Evolutionary conservation across 192 early-diverging fungal species (phyloP).

Genomic region (Geosiphon pyriformis): DNA sequence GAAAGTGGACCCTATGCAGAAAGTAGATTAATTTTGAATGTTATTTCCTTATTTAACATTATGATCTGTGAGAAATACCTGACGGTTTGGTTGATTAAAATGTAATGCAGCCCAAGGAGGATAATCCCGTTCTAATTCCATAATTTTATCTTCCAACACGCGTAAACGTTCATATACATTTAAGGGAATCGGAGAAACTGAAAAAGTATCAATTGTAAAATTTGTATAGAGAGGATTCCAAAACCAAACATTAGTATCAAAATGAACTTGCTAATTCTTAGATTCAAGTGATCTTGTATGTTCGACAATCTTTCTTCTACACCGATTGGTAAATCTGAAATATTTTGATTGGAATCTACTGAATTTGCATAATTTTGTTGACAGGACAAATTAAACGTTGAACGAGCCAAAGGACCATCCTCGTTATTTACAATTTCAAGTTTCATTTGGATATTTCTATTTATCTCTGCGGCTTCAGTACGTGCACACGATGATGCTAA

Average conservation of each 20-base stretch:
- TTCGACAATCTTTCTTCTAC: slow-evolving; percentile 62
- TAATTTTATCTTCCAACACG: slow-evolving; percentile 72
- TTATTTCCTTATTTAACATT: slow-evolving; percentile 2
- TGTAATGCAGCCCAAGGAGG: slow-evolving; percentile 75
- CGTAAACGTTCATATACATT: slow-evolving; percentile 55
- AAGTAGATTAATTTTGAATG: background rate
- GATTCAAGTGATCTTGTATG: slow-evolving; percentile 68
- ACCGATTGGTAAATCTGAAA: slow-evolving; percentile 25
- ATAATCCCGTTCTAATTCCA: slow-evolving; percentile 67
- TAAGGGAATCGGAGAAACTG: slow-evolving; percentile 35
- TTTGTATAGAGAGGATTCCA: too few species aligned
- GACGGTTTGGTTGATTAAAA: slow-evolving; percentile 69
- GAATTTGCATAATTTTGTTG: slow-evolving; percentile 32
- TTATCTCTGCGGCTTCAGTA: slow-evolving; percentile 34
- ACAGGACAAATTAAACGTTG: slow-evolving; percentile 39
- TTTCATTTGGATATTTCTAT: slow-evolving; percentile 76
- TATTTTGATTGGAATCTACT: slow-evolving; percentile 10
- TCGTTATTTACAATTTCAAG: slow-evolving; percentile 63
- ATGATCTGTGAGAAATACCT: slow-evolving; percentile 23
- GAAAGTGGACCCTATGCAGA: slow-evolving; percentile 30
- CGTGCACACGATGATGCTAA: slow-evolving; percentile 19
- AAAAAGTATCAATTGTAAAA: too few species aligned
- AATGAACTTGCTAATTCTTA: slow-evolving; percentile 53
- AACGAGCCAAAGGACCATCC: slow-evolving; percentile 57
- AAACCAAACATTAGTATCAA: too few species aligned